phyloP scores from a whole-genome alignment of 805 yeast species.

The Myxozyma sirexii region DNA sequence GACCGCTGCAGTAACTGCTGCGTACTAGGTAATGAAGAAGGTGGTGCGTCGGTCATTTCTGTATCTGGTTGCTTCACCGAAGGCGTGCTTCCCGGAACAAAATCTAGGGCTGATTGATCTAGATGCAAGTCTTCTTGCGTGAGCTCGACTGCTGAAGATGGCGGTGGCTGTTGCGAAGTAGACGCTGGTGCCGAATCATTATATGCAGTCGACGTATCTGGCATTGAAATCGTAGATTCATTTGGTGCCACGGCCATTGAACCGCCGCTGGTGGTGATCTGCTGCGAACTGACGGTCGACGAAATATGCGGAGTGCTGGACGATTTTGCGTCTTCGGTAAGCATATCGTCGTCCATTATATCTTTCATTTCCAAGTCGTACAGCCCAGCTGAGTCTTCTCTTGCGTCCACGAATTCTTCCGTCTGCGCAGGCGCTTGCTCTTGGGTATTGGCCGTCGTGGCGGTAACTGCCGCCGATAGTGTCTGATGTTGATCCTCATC shows the following conservation, averaged over 20 bases:
- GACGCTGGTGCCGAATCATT: neutral
- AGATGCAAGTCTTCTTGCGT: constrained; percentile 6
- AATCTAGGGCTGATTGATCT: constrained; percentile 5
- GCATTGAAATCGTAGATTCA: constrained; percentile 24
- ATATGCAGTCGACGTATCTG: neutral
- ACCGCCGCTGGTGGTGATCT: neutral
- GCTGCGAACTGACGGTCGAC: neutral
- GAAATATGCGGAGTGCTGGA: neutral
- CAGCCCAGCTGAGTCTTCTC: constrained; percentile 22
- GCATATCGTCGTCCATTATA: constrained; percentile 18
- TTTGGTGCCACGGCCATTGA: constrained; percentile 16
- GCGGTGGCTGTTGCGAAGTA: neutral
- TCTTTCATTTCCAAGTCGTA: constrained; percentile 26
- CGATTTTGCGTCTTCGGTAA: constrained; percentile 9
- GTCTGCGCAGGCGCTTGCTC: constrained; percentile 23
- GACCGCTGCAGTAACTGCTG: neutral
- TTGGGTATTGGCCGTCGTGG: neutral
- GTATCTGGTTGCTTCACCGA: neutral
- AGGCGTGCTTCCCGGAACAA: neutral
- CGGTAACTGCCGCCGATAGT: neutral
- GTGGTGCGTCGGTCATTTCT: constrained; percentile 10
- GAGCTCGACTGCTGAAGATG: neutral
- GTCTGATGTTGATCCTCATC: constrained; percentile 6
- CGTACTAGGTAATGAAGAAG: neutral
- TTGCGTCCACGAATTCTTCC: constrained; percentile 9